phyloP scores from a whole-genome alignment of 2,329 filamentous ascomycete genomes.

The Ophiostoma himal-ulmi region DNA sequence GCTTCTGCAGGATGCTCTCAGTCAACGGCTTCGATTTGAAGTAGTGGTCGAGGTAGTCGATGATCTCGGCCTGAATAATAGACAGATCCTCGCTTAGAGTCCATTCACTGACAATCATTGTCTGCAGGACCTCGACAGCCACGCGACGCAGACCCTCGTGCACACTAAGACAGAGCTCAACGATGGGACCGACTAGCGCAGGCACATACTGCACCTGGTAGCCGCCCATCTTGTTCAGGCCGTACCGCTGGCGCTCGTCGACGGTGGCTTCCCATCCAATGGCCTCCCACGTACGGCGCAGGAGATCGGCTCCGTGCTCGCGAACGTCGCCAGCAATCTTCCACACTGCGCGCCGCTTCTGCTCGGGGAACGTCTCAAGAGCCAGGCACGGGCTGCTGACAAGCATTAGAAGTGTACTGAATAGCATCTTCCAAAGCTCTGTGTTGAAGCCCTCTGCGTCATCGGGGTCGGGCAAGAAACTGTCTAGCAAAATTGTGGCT shows the following conservation, averaged over 20 bases:
- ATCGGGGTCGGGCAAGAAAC: constrained; percentile 80
- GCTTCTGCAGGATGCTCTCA: constrained; percentile 84
- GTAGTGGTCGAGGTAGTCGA: constrained; percentile 82
- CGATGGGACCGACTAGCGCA: constrained; percentile 80
- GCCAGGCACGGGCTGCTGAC: constrained; percentile 85
- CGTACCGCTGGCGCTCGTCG: constrained; percentile 74
- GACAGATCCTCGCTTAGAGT: constrained; percentile 86
- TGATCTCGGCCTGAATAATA: constrained; percentile 91
- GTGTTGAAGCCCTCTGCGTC: constrained; percentile 90
- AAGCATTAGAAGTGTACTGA: constrained; percentile 79
- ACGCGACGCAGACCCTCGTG: constrained; percentile 85
- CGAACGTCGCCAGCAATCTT: constrained; percentile 97
- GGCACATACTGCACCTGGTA: constrained; percentile 99
- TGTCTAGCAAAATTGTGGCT: constrained; percentile 70
- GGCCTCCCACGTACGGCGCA: constrained; percentile 84
- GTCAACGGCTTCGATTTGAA: constrained; percentile 86
- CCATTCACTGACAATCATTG: constrained; percentile 99
- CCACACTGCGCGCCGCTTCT: constrained; percentile 94
- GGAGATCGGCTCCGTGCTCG: constrained; percentile 79
- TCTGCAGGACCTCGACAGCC: constrained; percentile 88
- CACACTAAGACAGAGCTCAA: constrained; percentile 90
- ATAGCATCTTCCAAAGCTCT: constrained; percentile 89
- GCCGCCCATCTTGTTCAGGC: constrained; percentile 78
- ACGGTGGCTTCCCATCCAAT: constrained; percentile 89
- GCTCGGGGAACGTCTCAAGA: constrained; percentile 91